A percentile compares a stretch with the other conserved stretches of the same genome.
Conservation (phyloP, 2,329 filamentous ascomycete species). For the Penicillium sp. region DNA sequence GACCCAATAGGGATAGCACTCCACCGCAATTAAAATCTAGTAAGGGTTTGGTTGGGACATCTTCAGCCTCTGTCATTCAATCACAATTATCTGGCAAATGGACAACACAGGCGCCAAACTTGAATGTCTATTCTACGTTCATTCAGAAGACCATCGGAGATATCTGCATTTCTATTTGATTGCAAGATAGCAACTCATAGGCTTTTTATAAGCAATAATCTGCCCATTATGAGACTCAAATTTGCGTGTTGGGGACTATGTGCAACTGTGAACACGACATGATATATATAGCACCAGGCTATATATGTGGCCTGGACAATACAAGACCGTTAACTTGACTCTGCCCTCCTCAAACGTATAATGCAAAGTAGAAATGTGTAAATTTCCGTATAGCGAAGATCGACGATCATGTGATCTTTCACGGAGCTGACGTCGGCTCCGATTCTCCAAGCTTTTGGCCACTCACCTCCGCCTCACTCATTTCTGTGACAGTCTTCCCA, state of each 20-base stretch:
- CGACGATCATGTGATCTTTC: not conserved
- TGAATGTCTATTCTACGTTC: not conserved
- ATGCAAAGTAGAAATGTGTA: not conserved
- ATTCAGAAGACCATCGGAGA: not conserved
- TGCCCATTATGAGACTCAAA: not conserved
- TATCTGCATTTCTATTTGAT: not conserved
- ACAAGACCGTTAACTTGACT: no score
- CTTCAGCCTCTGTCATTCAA: not conserved
- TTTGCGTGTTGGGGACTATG: not conserved
- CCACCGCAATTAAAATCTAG: no score
- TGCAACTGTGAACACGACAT: not conserved
- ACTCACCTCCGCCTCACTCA: not conserved
- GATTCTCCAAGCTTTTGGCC: conserved; percentile 1
- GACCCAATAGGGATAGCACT: no score
- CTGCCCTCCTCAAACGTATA: no score
- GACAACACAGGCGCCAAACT: not conserved
- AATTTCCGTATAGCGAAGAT: not conserved
- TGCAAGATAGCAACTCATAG: not conserved
- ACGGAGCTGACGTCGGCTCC: conserved; percentile 2
- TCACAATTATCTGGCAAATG: not conserved
- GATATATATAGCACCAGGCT: not conserved
- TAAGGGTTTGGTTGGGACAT: not conserved
- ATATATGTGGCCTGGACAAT: no score
- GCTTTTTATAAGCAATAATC: not conserved
- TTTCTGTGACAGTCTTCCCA: not conserved